Percentiles rank a stretch among this genome's conserved stretches.
Conservation (phyloP, 495 filamentous ascomycete species). For the Aspergillus mulundensis region DNA sequence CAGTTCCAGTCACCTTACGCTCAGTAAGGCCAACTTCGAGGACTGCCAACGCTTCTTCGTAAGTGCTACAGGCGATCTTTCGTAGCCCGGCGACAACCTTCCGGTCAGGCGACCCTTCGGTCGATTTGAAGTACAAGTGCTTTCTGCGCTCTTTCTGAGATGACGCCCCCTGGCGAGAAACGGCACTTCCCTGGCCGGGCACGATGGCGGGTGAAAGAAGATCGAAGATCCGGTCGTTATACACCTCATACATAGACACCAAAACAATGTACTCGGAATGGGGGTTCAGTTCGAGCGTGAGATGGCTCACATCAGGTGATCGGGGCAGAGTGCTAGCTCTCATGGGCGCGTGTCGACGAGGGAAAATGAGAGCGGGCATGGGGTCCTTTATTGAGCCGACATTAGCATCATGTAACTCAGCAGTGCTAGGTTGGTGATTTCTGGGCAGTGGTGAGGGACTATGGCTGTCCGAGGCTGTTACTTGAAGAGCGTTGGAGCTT, state of each 20-base stretch:
- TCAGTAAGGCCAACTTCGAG: conserved; percentile 87
- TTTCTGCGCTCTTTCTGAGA: conserved; percentile 66
- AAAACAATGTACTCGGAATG: conserved; percentile 83
- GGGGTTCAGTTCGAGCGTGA: conserved; percentile 62
- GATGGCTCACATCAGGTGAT: conserved; percentile 67
- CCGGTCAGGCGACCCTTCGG: conserved; percentile 74
- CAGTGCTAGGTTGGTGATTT: conserved; percentile 17
- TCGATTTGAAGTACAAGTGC: conserved; percentile 80
- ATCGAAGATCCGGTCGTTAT: conserved; percentile 97
- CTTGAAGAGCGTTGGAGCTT: neutral
- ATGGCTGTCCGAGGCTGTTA: conserved; percentile 11
- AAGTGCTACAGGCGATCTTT: conserved; percentile 81
- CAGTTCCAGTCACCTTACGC: conserved; percentile 82
- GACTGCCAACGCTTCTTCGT: conserved; percentile 85
- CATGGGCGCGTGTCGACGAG: conserved; percentile 55
- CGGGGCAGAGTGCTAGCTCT: conserved; percentile 64
- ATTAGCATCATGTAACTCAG: conserved; percentile 32
- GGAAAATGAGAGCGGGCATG: conserved; percentile 44
- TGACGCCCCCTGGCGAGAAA: conserved; percentile 36
- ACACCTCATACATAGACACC: conserved; percentile 98
- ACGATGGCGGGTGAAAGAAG: conserved; percentile 60
- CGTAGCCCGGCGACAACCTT: conserved; percentile 90
- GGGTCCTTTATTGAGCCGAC: conserved; percentile 47
- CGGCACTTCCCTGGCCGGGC: conserved; percentile 33
- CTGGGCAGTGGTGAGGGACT: conserved; percentile 17